A percentile compares a stretch with the other conserved stretches of the same genome.
These are phyloP conservation scores for Eucalyptus cladocalyx DNA, from an alignment of 345 rosid genomes.

Conservation along the genomic window DNA sequence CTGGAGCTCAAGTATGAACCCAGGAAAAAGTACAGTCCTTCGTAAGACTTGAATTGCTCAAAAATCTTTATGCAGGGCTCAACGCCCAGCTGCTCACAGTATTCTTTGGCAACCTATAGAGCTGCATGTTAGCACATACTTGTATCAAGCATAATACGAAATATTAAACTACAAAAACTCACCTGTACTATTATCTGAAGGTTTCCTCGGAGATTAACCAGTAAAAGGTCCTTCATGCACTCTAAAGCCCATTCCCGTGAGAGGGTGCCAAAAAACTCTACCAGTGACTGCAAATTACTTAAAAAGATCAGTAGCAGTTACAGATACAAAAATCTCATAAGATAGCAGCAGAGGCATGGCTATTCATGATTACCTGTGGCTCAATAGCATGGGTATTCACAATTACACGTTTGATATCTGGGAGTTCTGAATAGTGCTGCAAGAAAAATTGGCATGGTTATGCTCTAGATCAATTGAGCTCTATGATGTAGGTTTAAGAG, in stretches of 20 bases:
- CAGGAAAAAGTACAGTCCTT: conserved; percentile 94
- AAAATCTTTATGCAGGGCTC: conserved; percentile 90
- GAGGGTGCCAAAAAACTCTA: conserved; percentile 96
- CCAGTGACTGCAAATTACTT: conserved; percentile 58
- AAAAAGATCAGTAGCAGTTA: background rate
- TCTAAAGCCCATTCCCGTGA: conserved; percentile 99
- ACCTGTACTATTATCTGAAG: conserved; percentile 98
- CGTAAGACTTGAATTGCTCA: conserved; percentile 97
- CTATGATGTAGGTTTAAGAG: background rate
- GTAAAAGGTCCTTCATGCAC: conserved; percentile 97
- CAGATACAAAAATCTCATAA: background rate
- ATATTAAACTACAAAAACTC: background rate
- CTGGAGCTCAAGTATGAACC: conserved; percentile 97
- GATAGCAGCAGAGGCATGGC: background rate
- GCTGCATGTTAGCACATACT: conserved; percentile 5
- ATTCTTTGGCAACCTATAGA: conserved; percentile 91
- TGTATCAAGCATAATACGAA: background rate
- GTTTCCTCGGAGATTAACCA: conserved; percentile 89
- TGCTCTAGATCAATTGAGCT: background rate
- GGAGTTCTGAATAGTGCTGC: conserved; percentile 96
- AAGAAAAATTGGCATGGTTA: background rate
- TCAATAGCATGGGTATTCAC: conserved; percentile 99
- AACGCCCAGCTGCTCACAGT: conserved; percentile 93
- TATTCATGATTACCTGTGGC: conserved; percentile 65
- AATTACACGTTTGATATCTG: conserved; percentile 97